A percentile compares a stretch with the other conserved stretches of the same genome.
These are phyloP conservation scores for Pseudopithomyces maydicus DNA, from an alignment of 2,329 filamentous ascomycete genomes.

Conservation along the genomic window DNA sequence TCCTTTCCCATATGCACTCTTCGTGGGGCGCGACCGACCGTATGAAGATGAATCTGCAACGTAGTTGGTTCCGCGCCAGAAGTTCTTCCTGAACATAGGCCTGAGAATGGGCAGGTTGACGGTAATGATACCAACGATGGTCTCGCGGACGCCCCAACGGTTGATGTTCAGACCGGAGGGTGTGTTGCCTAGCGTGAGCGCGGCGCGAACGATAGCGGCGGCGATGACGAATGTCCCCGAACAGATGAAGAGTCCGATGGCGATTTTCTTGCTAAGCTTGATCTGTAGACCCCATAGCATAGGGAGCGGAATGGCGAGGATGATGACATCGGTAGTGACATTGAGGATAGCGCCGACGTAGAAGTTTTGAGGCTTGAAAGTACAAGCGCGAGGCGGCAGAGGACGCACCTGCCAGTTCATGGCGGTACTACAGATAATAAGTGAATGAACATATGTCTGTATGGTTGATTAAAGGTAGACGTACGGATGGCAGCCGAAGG, in stretches of 20 bases:
- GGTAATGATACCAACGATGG: slow-evolving; percentile 42
- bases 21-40: not conserved
- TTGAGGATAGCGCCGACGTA: slow-evolving; percentile 36
- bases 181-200: slow-evolving; percentile 33
- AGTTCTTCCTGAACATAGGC: slow-evolving; percentile 31
- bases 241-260: slow-evolving; percentile 37
- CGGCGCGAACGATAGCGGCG: slow-evolving; percentile 41
- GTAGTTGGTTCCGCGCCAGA: slow-evolving; percentile 26
- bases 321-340: slow-evolving; percentile 38
- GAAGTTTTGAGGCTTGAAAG: slow-evolving; percentile 36
- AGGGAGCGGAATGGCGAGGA: slow-evolving; percentile 42
- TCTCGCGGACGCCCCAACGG: slow-evolving; percentile 46
- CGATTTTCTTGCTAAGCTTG: slow-evolving; percentile 36
- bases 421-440: slow-evolving; percentile 7
- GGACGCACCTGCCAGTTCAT: slow-evolving; percentile 37
- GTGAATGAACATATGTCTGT: not conserved
- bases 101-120: slow-evolving; percentile 43
- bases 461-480: not conserved
- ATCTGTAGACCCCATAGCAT: slow-evolving; percentile 41
- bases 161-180: slow-evolving; percentile 43
- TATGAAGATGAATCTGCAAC: not conserved
- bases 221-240: slow-evolving; percentile 45
- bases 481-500: slow-evolving; percentile 32
- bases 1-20: not conserved
- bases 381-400: slow-evolving; percentile 31